A percentile compares a stretch with the other conserved stretches of the same genome.
These are phyloP conservation scores for Encephalitozoon hellem DNA, from an alignment of 371 early-diverging fungal species.

Conservation along the genomic window DNA sequence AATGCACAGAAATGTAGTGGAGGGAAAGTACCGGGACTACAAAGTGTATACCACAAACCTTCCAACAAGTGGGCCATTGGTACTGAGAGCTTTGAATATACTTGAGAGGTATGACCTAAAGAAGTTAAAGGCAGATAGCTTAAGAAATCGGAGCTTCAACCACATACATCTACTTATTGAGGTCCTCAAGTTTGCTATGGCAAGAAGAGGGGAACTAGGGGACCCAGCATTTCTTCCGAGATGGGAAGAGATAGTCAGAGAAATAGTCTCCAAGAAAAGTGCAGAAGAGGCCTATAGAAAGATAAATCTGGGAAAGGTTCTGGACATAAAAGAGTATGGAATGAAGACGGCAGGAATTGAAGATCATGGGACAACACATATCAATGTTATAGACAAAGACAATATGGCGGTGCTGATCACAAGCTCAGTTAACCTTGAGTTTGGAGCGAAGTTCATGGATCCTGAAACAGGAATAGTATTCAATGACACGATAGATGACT, in stretches of 20 bases:
- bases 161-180: conserved; percentile 67
- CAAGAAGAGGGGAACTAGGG: conserved; percentile 70
- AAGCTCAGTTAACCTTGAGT: conserved; percentile 74
- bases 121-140: not conserved
- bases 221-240: conserved; percentile 66
- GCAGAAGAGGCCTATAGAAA: conserved; percentile 64
- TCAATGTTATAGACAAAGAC: conserved; percentile 75
- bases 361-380: conserved; percentile 87
- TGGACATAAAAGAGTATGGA: conserved; percentile 34
- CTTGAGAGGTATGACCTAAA: conserved; percentile 68
- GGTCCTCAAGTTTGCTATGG: conserved; percentile 77
- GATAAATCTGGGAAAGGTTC: conserved; percentile 22
- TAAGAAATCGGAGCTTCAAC: not conserved
- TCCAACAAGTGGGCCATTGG: conserved; percentile 65
- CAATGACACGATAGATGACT: conserved; percentile 96
- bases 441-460: conserved; percentile 85
- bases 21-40: conserved; percentile 64
- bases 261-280: conserved; percentile 66
- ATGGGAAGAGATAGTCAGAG: conserved; percentile 10
- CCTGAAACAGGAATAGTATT: conserved; percentile 81
- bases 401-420: conserved; percentile 77
- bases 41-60: conserved; percentile 48
- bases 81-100: conserved; percentile 74
- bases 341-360: conserved; percentile 59
- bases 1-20: conserved; percentile 65